Base-by-base conservation (phyloP, 345 rosid species). In the Rhizophora mangle region DNA sequence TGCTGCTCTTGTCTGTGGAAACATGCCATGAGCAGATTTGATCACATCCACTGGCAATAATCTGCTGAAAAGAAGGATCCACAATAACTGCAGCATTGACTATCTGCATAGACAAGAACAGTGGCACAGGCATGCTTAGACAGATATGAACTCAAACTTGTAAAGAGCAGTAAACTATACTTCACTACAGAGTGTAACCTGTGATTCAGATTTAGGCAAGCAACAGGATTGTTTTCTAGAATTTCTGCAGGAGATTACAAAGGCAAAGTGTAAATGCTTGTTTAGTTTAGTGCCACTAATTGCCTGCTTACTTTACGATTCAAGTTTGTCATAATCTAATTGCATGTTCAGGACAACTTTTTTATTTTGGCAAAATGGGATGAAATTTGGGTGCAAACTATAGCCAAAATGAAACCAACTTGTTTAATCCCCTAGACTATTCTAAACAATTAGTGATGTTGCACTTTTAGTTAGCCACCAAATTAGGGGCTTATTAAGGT, bases 21-120 rank as follows among this genome's bases (percentile, higher is more conserved):
- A 65, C 56, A 72, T 79, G 76, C 56, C 67, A 69, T 27, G 78
- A 57, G 62, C 64, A 73, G 13, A 84, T 79, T 84, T 89, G 79
- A 86, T 91, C 98, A 63, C 80, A 46, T 77, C 85, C 93, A 75
- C 80, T 79, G 34, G 92, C 86, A 80, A 88, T 85, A 70, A 87
- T 79, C 59, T 76, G 79, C 57, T 55, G 81, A 60, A 72, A 77
- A 6, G 79, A 77, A 37, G 96, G 93, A 84, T 94, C 93, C 71
- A 89, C 95, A 47, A 91, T 91, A 46, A 88, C 78, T 37, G 93
- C 95, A 77, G 96, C 97, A 85, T 94, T 94, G 43, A 76, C 82
- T 8, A 82, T 67, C 98, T 94, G 84, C 73, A 78, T 43, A 73
- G 47, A 27, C 2, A 15, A 68, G 56, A 69, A 43, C 6, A 47